A percentile compares a stretch with the other conserved stretches of the same genome.
These are phyloP conservation scores for Arthrobotrys conoides DNA, from an alignment of 2,329 filamentous ascomycete genomes.

Conservation along the genomic window DNA sequence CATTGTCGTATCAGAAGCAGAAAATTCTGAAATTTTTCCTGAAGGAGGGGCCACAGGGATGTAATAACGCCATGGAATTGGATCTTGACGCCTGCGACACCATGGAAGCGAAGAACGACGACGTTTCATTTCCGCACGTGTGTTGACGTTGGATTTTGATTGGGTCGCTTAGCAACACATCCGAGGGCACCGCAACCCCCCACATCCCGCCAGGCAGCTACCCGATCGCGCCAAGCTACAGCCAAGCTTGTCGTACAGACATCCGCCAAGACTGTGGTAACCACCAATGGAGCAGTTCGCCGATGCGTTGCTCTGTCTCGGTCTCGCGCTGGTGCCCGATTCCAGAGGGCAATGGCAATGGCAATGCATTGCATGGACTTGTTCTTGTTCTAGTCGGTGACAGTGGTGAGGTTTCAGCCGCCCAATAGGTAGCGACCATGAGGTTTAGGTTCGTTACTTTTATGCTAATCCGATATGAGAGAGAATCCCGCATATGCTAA, in stretches of 20 bases:
- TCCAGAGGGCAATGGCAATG: too few relatives aligned
- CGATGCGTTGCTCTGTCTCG: constrained; percentile 35
- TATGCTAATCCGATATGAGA: not conserved
- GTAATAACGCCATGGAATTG: constrained; percentile 50
- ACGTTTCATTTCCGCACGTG: constrained; percentile 48
- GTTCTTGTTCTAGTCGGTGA: not conserved
- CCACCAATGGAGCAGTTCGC: constrained; percentile 43
- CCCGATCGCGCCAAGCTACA: constrained; percentile 52
- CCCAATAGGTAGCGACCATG: constrained; percentile 6
- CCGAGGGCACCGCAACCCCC: constrained; percentile 27
- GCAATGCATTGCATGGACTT: not conserved
- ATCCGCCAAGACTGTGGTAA: constrained; percentile 34
- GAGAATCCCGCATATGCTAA: constrained; percentile 4
- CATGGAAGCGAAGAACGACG: constrained; percentile 5
- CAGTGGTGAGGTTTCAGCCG: constrained; percentile 38
- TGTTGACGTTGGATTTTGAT: constrained; percentile 23
- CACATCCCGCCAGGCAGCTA: constrained; percentile 56
- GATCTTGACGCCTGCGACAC: constrained; percentile 1
- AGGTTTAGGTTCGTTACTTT: too few relatives aligned
- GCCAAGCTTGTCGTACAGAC: constrained; percentile 39
- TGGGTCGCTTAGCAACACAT: constrained; percentile 42
- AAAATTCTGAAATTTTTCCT: constrained; percentile 32
- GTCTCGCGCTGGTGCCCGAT: not conserved
- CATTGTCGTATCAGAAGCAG: constrained; percentile 2
- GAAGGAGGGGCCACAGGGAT: constrained; percentile 21